Evolutionary conservation across 176 grass and related monocot species (phyloP).

Genomic region (Canna indica): DNA sequence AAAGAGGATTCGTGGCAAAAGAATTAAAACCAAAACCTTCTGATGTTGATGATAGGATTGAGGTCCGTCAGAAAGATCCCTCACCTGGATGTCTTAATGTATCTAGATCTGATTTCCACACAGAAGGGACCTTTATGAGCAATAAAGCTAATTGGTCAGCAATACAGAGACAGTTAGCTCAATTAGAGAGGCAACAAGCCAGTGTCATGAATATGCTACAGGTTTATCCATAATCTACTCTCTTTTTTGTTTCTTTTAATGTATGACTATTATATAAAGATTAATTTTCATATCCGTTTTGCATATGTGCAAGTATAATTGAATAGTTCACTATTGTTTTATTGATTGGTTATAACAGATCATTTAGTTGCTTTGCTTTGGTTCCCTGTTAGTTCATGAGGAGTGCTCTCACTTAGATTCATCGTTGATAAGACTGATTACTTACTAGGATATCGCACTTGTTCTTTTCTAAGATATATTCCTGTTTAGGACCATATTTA

Average conservation of each 20-base stretch:
- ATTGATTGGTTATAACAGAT: background rate
- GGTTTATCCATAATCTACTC: slow-evolving; percentile 29
- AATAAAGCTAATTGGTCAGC: slow-evolving; percentile 76
- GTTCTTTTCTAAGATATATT: background rate
- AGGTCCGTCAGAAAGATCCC: slow-evolving; percentile 41
- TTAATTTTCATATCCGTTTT: slow-evolving; percentile 13
- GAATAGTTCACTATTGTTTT: background rate
- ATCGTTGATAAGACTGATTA: background rate
- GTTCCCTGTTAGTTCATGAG: background rate
- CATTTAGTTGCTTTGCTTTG: background rate
- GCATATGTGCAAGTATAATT: background rate
- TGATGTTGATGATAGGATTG: slow-evolving; percentile 46
- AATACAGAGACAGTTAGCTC: slow-evolving; percentile 71
- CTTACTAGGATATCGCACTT: background rate
- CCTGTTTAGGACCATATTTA: background rate
- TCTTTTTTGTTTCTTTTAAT: background rate
- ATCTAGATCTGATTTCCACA: slow-evolving; percentile 18
- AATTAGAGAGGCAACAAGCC: slow-evolving; percentile 87
- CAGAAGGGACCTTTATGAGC: slow-evolving; percentile 58
- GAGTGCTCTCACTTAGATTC: background rate
- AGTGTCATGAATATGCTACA: slow-evolving; percentile 96
- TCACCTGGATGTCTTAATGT: slow-evolving; percentile 32
- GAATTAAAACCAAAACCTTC: slow-evolving; percentile 52
- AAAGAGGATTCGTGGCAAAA: slow-evolving; percentile 45
- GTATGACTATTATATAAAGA: background rate